Base-by-base conservation (phyloP, 75 land plant genomes). In the Adiantum capillusveneris region DNA sequence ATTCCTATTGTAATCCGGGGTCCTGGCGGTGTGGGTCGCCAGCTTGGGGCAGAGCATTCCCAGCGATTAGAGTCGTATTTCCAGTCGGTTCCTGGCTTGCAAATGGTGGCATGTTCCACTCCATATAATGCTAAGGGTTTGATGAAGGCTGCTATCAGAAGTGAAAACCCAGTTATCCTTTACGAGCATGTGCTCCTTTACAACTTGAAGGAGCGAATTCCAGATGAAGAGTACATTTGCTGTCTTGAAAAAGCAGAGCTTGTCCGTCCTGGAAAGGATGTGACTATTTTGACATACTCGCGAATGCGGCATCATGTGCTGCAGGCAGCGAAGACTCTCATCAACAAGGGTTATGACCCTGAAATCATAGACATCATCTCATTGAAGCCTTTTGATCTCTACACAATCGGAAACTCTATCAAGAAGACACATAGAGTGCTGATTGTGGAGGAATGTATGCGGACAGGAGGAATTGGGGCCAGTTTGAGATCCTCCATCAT, bases 361-460 rank as follows among this genome's bases (percentile, higher is more conserved):
- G 98, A 93, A 54, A 88, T 93, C 20, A 93, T 93, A 59, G 98
- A 93, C 57, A 93, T 93, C 55, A 78, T 96, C 63, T 88, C 96
- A 0, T 37, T 93, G 66, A 93, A 93, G 72, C 96, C 96, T 1
- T 93, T 89, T 64, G 96, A 93, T 64, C 79, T 93, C 39, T 69
- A 80, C 63, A 93, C 96, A 0, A 93, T 93, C 25, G 98, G 98
- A 12, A 84, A 93, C 53, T 88, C 90, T 11, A 63, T 93, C 46
- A 93, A 89, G 79, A 93, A 93, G 78, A 93, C 98, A 9, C 98
- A 93, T 57, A 73, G 79, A 11, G 96, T 93, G 63, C 70, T 93
- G 44, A 93, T 93, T 42, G 98, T 93, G 51, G 98, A 93, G 69
- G 98, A 93, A 65, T 93, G 98, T 81, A 93, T 93, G 98, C 44